A percentile compares a stretch with the other conserved stretches of the same genome.
Evolutionary conservation across 1,284 basidiomycete genomes (phyloP).

Genomic region (Acaromyces ingoldii): DNA sequence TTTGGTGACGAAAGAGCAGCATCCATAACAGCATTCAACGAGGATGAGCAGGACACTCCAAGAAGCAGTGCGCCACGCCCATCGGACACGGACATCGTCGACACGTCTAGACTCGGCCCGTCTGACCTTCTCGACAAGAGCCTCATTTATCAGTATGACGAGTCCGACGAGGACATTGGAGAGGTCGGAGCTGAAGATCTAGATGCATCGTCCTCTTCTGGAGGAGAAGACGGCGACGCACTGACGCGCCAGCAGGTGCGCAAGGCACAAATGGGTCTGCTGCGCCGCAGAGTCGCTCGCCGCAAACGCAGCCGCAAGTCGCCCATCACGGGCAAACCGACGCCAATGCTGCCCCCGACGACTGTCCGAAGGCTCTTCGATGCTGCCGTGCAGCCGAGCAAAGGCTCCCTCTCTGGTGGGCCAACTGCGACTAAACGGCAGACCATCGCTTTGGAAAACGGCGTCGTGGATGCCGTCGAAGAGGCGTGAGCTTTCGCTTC

Average conservation of each 20-base stretch:
- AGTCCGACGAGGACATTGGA: too few species aligned
- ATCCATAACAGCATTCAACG: too few species aligned
- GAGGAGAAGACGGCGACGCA: not conserved
- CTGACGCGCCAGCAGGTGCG: not conserved
- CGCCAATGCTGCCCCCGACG: conserved; percentile 2
- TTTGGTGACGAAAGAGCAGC: too few species aligned
- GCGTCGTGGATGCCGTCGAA: conserved; percentile 5
- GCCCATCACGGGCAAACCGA: not conserved
- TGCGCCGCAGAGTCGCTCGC: not conserved
- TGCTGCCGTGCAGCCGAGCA: not conserved
- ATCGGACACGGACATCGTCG: too few species aligned
- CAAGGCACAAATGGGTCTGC: not conserved
- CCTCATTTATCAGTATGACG: too few species aligned
- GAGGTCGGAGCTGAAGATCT: too few species aligned
- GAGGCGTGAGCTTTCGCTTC: conserved; percentile 4
- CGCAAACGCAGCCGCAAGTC: not conserved
- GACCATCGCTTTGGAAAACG: conserved; percentile 8
- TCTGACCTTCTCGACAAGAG: too few species aligned
- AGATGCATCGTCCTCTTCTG: too few species aligned
- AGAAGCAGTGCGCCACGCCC: too few species aligned
- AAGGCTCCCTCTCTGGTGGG: too few species aligned
- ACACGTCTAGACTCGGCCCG: too few species aligned
- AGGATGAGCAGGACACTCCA: too few species aligned
- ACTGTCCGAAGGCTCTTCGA: not conserved
- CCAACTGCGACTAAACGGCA: not conserved